Evolutionary conservation across 495 filamentous ascomycete genomes (phyloP).

Genomic region (Amorphotheca resinae): DNA sequence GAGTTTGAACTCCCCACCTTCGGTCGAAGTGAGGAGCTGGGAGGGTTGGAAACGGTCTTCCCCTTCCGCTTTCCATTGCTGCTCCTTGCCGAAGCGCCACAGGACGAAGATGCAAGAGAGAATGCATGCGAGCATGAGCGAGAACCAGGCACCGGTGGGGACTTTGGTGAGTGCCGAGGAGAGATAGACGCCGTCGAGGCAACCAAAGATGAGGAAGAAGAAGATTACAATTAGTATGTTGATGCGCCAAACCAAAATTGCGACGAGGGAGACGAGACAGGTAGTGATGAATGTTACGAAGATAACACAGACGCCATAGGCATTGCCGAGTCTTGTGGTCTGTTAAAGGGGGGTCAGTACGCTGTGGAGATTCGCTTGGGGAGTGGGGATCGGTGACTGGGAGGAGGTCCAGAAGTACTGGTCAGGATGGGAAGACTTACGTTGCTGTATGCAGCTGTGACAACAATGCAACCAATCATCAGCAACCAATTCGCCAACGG

Average conservation of each 20-base stretch:
- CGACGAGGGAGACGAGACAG: constrained; percentile 53
- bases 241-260: constrained; percentile 54
- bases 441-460: constrained; percentile 61
- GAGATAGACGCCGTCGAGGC: constrained; percentile 52
- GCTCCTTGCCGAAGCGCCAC: constrained; percentile 65
- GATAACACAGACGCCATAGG: constrained; percentile 56
- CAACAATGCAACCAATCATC: constrained; percentile 61
- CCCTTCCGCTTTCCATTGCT: constrained; percentile 56
- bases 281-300: constrained; percentile 66
- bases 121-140: constrained; percentile 45
- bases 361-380: neutral
- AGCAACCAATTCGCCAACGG: constrained; percentile 61
- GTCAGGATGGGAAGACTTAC: constrained; percentile 27
- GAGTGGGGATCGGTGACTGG: no score
- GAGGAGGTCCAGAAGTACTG: no score
- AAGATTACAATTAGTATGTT: constrained; percentile 42
- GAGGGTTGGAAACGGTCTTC: constrained; percentile 42
- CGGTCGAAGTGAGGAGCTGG: constrained; percentile 28
- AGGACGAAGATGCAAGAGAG: constrained; percentile 49
- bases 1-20: constrained; percentile 21
- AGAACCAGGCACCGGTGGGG: constrained; percentile 65
- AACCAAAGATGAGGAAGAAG: constrained; percentile 49
- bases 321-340: constrained; percentile 38
- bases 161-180: constrained; percentile 57
- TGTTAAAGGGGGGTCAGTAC: constrained; percentile 2